A percentile compares a stretch with the other conserved stretches of the same genome.
phyloP scores from a whole-genome alignment of 352 stramenopile genomes.

The Blastocystis sp. region DNA sequence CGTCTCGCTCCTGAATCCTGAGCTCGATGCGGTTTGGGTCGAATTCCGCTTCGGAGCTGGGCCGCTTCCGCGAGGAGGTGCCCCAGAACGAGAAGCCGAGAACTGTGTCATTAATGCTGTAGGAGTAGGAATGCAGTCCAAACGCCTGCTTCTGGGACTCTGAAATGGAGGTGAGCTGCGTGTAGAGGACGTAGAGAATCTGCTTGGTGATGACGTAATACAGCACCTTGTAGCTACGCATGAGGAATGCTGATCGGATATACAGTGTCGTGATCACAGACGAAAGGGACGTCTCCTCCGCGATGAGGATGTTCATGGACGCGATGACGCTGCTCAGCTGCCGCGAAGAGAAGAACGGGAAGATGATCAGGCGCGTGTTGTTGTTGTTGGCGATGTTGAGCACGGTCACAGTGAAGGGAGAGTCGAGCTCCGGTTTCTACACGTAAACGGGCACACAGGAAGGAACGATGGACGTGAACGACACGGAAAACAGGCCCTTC shows the following conservation, averaged over 20 bases:
- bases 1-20: neutral
- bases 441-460: neutral
- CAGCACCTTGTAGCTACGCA: constrained; percentile 51
- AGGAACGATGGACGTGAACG: neutral
- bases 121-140: neutral
- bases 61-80: neutral
- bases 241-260: neutral
- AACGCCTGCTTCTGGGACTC: neutral
- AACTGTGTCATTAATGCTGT: constrained; percentile 42
- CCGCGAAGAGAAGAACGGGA: constrained; percentile 24
- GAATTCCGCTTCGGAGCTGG: neutral
- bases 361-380: constrained; percentile 49
- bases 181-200: constrained; percentile 39
- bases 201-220: constrained; percentile 54
- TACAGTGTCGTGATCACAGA: constrained; percentile 22
- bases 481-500: constrained; percentile 52
- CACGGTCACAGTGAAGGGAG: constrained; percentile 33
- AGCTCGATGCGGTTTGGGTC: constrained; percentile 1
- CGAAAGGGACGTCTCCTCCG: constrained; percentile 5
- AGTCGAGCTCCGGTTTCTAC: constrained; percentile 45
- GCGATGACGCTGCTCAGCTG: constrained; percentile 38
- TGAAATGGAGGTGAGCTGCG: neutral
- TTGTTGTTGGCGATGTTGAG: constrained; percentile 65
- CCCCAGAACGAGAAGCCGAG: constrained; percentile 58
- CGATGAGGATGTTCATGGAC: constrained; percentile 26